Base-by-base conservation (phyloP, 2,329 filamentous ascomycete genomes). In the Aspergillus sojae region DNA sequence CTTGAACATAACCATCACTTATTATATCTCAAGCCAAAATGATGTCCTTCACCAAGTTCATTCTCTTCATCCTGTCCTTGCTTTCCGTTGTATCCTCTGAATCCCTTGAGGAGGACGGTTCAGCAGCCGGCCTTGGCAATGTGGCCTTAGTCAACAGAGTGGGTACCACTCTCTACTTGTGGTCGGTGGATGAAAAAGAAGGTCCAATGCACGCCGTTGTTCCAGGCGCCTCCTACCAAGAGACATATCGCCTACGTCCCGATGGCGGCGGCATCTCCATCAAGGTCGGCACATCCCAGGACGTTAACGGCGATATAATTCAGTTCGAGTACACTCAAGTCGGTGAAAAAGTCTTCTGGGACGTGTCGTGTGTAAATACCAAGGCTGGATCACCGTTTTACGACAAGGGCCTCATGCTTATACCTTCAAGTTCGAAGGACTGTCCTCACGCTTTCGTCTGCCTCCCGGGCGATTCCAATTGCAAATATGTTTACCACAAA, bases 401-500 rank as follows among this genome's bases (percentile, higher is more conserved):
- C 9, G 46, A 23, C 46, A 50, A 50, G 46, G 46, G 46, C 10
- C 5, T 46, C 45, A 21, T 21, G 11, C 23, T 28, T 26, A 5
- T 28, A 7, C 11, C 46, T 6, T 28, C 23, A 14, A 12, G 16
- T 3, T 19, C 4, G 5, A 30, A n/a, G 4, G 23, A 26, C 23
- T 50, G 46, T 19, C 23, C 46, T 14, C 43, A 46, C n/a, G 23
- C 23, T 50, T 50, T 50, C 19, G 16, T 10, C 46, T 50, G 46
- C 23, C 12, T 26, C 16, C 12, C 12, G 26, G 46, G 46, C 9
- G 46, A 50, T 10, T 14, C 23, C 2, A 28, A 28, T 11, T 50
- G 46, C 46, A 23, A 5, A 9, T 19, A 28, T 50, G 46, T 50
- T 14, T 50, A 50, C 46, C 75, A 78, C 69, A 55, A 74, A 50